Conservation (phyloP, 176 grass and related monocot species). For the Avena atlantica region DNA sequence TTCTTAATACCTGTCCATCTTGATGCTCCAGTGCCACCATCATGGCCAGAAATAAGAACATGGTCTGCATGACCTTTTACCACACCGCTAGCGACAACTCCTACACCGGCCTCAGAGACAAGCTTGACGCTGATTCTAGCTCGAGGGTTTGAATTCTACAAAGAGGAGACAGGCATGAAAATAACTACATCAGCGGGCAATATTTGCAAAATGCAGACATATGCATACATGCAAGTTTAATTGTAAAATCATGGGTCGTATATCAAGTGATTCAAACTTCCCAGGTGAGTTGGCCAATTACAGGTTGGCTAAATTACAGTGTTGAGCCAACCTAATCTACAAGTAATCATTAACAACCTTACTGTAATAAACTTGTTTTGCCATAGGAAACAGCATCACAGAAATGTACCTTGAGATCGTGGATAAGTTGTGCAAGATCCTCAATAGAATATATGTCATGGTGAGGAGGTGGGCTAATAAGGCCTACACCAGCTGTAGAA, state of each 20-base stretch:
- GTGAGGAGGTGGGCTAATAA: slow-evolving; percentile 96
- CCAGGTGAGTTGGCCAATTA: neutral
- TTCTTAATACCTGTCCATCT: slow-evolving; percentile 99
- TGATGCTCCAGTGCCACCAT: slow-evolving; percentile 95
- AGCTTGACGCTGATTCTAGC: slow-evolving; percentile 94
- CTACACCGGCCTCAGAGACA: slow-evolving; percentile 95
- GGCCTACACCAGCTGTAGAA: slow-evolving; percentile 97
- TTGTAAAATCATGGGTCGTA: neutral
- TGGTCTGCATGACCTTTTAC: slow-evolving; percentile 98
- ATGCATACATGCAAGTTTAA: slow-evolving; percentile 17
- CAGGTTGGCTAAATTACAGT: neutral
- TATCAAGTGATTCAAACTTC: neutral
- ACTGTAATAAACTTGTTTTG: slow-evolving; percentile 12
- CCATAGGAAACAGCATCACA: slow-evolving; percentile 29
- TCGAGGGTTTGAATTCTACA: slow-evolving; percentile 89
- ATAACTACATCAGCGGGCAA: slow-evolving; percentile 23
- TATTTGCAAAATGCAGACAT: slow-evolving; percentile 28
- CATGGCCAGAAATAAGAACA: slow-evolving; percentile 97
- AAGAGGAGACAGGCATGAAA: slow-evolving; percentile 37
- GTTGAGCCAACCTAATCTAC: slow-evolving; percentile 12
- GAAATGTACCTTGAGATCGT: slow-evolving; percentile 89
- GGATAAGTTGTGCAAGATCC: slow-evolving; percentile 97
- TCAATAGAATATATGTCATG: slow-evolving; percentile 99
- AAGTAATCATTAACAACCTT: neutral
- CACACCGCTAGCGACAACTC: slow-evolving; percentile 94